These are phyloP conservation scores for Clitopilus hobsonii DNA, from an alignment of 768 basidiomycete species.

Conservation along the genomic window DNA sequence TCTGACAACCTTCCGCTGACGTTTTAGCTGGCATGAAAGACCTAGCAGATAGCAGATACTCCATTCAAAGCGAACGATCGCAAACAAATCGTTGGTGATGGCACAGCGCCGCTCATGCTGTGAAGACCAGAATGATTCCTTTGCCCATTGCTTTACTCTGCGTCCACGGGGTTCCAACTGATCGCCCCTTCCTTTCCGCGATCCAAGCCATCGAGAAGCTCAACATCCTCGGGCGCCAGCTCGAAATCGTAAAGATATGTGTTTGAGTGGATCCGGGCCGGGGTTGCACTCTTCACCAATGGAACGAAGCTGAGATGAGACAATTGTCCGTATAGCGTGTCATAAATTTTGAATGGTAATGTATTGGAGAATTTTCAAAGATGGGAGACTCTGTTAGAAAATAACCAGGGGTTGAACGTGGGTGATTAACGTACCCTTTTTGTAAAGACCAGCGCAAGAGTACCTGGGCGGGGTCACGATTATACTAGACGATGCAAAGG, in stretches of 20 bases:
- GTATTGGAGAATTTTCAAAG: background rate
- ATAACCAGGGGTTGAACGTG: background rate
- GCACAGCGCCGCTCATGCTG: background rate
- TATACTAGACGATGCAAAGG: constrained; percentile 36
- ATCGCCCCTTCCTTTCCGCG: constrained; percentile 66
- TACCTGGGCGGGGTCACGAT: constrained; percentile 69
- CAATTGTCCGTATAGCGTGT: background rate
- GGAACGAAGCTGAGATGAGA: constrained; percentile 57
- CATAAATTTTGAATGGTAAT: background rate
- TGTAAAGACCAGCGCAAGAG: constrained; percentile 91
- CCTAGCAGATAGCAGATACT: background rate
- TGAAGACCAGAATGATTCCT: background rate
- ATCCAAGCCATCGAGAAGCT: constrained; percentile 62
- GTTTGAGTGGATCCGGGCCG: constrained; percentile 69
- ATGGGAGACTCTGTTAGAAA: background rate
- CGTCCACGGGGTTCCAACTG: constrained; percentile 83
- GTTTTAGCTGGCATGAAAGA: background rate
- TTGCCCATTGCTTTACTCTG: constrained; percentile 22
- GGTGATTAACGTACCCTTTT: constrained; percentile 55
- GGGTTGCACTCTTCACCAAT: constrained; percentile 76
- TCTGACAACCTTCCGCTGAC: background rate
- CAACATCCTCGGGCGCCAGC: constrained; percentile 61
- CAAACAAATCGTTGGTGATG: background rate
- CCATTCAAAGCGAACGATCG: background rate
- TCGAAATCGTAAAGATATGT: constrained; percentile 73